Evolutionary conservation across 306 rosid genomes (phyloP), one percentile per base, ranked within the genome.

Genomic region (Dalbergia cochinchinensis): DNA sequence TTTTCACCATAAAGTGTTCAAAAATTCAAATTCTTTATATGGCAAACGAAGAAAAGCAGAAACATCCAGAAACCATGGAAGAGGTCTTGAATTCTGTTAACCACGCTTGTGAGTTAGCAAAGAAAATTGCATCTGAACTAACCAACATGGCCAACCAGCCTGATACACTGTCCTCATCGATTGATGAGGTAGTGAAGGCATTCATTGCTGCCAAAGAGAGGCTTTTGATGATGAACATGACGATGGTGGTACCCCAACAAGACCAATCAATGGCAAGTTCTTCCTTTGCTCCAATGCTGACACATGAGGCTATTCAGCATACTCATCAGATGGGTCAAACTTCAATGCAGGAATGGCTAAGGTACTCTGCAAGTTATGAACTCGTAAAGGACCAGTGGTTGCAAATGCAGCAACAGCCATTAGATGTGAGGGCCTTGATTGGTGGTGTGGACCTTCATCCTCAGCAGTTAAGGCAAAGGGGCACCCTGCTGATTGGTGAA

Each of bases 31-130:
- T 35, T 35, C 41, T 35, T 1, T 34, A 31, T 15, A 79, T 69
- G 58, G 44, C 61, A 65, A 69, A 11, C 69, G 37, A 54, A 20
- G 65, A 69, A 70, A 82, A 83, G 10, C 71, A 44, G 20, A 18
- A 14, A 16, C 50, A 50, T 26, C 20, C 59, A 60, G 45, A 78
- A 73, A 80, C 82, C 78, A 53, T 89, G 95, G 92, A 90, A 39
- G 89, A 83, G 8, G 19, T 26, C 26, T 4, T 69, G 64, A 44
- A 67, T 31, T 81, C 80, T 0, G 63, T 90, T 15, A 86, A 61
- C 18, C 84, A 48, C 0, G 94, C 88, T 18, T 90, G 91, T 70
- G 85, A 80, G 39, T 76, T 86, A 41, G 88, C 91, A 0, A 62
- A 73, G 82, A 81, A 85, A 4, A 77, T 92, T 1, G 88, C 87